Conservation (phyloP, 2,329 filamentous ascomycete species). For the Cordyceps farinosa region DNA sequence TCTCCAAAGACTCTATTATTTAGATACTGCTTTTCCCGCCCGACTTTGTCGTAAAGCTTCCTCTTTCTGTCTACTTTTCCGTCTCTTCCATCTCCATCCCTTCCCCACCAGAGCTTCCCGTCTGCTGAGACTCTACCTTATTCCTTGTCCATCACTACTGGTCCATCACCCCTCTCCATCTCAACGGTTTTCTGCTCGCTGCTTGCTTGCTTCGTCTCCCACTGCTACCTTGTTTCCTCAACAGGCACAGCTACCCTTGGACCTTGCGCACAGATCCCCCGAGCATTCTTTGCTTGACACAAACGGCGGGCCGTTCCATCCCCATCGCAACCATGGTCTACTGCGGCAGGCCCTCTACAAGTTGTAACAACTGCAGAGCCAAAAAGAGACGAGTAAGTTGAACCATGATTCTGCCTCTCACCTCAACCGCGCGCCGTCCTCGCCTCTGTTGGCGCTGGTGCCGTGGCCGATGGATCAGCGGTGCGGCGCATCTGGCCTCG, state of each 20-base stretch:
- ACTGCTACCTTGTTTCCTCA: background rate
- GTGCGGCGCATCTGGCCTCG: background rate
- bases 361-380: constrained; percentile 18
- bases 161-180: background rate
- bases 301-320: constrained; percentile 10
- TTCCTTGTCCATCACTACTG: background rate
- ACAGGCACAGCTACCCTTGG: background rate
- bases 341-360: constrained; percentile 18
- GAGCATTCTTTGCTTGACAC: background rate
- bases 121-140: background rate
- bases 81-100: background rate
- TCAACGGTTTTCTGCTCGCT: constrained; percentile 12
- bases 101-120: background rate
- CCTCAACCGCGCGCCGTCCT: background rate
- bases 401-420: background rate
- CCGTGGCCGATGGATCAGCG: background rate
- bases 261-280: constrained; percentile 9
- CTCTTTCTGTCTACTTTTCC: constrained; percentile 18
- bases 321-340: constrained; percentile 16
- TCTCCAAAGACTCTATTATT: background rate
- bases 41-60: constrained; percentile 16
- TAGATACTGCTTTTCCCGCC: constrained; percentile 13
- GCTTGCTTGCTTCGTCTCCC: constrained; percentile 5
- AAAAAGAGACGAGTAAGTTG: constrained; percentile 18
- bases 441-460: background rate